A percentile compares a stretch with the other conserved stretches of the same genome.
These are phyloP conservation scores for Chamaecyparis obtusa DNA, from an alignment of 75 land plant species.

Conservation along the genomic window DNA sequence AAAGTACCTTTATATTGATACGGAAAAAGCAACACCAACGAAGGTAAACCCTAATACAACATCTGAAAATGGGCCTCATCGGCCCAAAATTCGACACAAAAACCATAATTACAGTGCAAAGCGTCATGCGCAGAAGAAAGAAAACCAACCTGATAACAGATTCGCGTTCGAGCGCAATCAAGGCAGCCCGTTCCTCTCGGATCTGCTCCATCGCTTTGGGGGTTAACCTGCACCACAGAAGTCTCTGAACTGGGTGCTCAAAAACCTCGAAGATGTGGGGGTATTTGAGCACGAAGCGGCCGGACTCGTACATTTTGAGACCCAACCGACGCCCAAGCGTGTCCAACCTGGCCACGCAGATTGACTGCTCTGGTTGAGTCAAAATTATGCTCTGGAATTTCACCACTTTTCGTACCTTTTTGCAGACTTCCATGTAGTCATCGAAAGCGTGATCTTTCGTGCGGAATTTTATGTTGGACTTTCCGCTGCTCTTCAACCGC, in stretches of 20 bases:
- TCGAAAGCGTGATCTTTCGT: constrained; percentile 67
- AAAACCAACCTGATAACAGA: constrained; percentile 27
- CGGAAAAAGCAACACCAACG: no score
- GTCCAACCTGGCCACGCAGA: constrained; percentile 49
- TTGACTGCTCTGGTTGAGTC: constrained; percentile 20
- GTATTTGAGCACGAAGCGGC: constrained; percentile 49
- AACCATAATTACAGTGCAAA: background rate
- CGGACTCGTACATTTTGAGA: constrained; percentile 49
- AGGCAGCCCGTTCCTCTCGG: constrained; percentile 35
- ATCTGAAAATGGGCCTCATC: no score
- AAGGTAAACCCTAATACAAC: no score
- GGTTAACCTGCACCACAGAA: constrained; percentile 48
- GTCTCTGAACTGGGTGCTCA: constrained; percentile 67
- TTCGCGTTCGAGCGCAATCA: constrained; percentile 26
- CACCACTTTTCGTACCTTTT: constrained; percentile 48
- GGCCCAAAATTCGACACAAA: background rate
- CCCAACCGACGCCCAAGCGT: constrained; percentile 50
- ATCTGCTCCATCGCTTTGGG: constrained; percentile 36
- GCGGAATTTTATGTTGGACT: constrained; percentile 7
- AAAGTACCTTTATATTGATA: no score
- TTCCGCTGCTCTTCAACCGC: background rate
- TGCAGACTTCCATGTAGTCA: constrained; percentile 59
- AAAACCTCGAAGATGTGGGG: constrained; percentile 63
- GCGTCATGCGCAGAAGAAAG: background rate
- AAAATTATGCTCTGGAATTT: constrained; percentile 49